A percentile compares a stretch with the other conserved stretches of the same genome.
phyloP scores from a whole-genome alignment of 108 stramenopile genomes.

The Parietichytrium sp. region DNA sequence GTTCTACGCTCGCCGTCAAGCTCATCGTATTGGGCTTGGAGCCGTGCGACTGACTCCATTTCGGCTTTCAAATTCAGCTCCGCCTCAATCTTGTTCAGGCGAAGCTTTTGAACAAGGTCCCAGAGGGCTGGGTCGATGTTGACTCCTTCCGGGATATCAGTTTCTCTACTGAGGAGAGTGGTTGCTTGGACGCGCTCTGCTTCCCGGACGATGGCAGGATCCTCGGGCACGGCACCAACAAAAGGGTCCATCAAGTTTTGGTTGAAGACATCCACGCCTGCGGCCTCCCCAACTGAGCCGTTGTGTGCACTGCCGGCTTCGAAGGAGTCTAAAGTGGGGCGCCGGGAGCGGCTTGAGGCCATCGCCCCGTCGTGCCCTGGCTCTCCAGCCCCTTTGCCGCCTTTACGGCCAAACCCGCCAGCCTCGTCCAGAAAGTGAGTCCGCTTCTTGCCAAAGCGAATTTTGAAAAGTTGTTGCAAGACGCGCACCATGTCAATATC shows the following conservation, averaged over 20 bases:
- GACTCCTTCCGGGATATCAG: not conserved
- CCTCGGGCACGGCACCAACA: not conserved
- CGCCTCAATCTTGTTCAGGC: conserved; percentile 46
- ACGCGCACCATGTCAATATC: conserved; percentile 53
- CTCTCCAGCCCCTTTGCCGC: too few species aligned
- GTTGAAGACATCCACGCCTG: too few species aligned
- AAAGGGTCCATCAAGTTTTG: too few species aligned
- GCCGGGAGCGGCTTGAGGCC: not conserved
- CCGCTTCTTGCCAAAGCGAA: too few species aligned
- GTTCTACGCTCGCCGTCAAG: conserved; percentile 31
- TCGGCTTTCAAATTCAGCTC: conserved; percentile 51
- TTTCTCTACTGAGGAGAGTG: too few species aligned
- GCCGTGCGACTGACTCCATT: conserved; percentile 5
- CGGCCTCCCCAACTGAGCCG: too few species aligned
- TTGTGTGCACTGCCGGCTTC: not conserved
- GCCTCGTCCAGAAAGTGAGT: not conserved
- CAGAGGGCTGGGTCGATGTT: conserved; percentile 38
- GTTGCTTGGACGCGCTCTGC: not conserved
- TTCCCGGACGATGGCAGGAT: not conserved
- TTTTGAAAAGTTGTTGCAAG: conserved; percentile 43
- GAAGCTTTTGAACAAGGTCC: conserved; percentile 52
- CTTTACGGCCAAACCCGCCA: too few species aligned
- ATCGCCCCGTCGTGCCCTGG: not conserved
- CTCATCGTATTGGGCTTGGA: conserved; percentile 44
- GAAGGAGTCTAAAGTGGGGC: not conserved